Conservation (phyloP, 2,329 filamentous ascomycete species). For the Aspergillus niger region DNA sequence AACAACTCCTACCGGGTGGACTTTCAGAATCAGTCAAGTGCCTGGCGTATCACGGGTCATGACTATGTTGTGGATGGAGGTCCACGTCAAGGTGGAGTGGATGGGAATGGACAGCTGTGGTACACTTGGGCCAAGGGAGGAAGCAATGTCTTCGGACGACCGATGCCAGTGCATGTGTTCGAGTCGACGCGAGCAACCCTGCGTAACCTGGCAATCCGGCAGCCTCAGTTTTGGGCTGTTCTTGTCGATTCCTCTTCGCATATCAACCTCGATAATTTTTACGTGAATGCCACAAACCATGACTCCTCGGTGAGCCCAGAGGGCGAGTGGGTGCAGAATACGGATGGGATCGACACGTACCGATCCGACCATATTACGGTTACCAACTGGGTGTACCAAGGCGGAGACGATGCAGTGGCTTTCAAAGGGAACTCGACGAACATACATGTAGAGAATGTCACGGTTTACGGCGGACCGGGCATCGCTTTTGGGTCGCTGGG, state of each 20-base stretch:
- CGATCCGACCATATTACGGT: constrained; percentile 49
- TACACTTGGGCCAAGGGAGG: constrained; percentile 52
- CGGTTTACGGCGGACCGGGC: constrained; percentile 41
- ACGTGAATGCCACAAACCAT: constrained; percentile 52
- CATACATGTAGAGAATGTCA: constrained; percentile 42
- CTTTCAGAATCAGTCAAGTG: constrained; percentile 59
- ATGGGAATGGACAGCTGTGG: constrained; percentile 64
- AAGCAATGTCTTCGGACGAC: constrained; percentile 54
- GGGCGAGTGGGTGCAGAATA: constrained; percentile 51
- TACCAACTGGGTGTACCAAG: constrained; percentile 29
- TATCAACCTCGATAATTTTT: constrained; percentile 56
- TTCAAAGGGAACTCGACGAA: constrained; percentile 47
- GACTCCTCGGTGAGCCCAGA: constrained; percentile 21
- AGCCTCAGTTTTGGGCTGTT: constrained; percentile 55
- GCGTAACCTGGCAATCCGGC: constrained; percentile 51
- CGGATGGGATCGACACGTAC: constrained; percentile 56
- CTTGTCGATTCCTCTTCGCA: constrained; percentile 52
- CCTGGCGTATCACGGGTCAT: constrained; percentile 58
- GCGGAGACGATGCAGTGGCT: constrained; percentile 42
- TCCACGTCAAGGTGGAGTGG: constrained; percentile 55
- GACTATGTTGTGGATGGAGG: constrained; percentile 48
- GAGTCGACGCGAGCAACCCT: constrained; percentile 53
- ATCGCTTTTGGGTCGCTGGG: constrained; percentile 46
- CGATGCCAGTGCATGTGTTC: constrained; percentile 56
- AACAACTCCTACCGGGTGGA: constrained; percentile 53